Conservation (phyloP, 345 rosid genomes). For the Melaleuca quinquenervia region DNA sequence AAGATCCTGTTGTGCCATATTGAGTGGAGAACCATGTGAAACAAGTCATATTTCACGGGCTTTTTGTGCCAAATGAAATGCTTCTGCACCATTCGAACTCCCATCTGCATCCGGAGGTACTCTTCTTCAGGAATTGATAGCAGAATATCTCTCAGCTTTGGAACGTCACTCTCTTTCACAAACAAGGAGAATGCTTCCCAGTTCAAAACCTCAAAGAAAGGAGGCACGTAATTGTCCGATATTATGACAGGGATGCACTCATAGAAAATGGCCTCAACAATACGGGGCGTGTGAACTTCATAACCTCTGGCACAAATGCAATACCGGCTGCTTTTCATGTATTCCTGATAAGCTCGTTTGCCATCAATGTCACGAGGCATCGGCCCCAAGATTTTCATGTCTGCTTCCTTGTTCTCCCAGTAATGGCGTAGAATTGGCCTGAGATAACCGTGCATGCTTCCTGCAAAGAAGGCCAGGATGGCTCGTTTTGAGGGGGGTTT, state of each 20-base stretch:
- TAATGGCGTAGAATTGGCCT: slow-evolving; percentile 44
- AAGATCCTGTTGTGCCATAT: slow-evolving; percentile 65
- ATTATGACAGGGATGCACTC: slow-evolving; percentile 89
- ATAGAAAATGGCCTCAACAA: slow-evolving; percentile 61
- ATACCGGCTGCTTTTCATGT: slow-evolving; percentile 84
- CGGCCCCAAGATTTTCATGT: slow-evolving; percentile 77
- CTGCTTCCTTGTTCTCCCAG: slow-evolving; percentile 68
- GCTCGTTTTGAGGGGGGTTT: slow-evolving; percentile 45
- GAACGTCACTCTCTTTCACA: slow-evolving; percentile 62
- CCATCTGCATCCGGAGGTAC: slow-evolving; percentile 52
- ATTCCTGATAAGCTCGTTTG: slow-evolving; percentile 49
- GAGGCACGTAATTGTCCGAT: slow-evolving; percentile 85
- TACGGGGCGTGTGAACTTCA: slow-evolving; percentile 78
- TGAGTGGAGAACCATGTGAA: slow-evolving; percentile 81
- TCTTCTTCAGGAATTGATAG: slow-evolving; percentile 47
- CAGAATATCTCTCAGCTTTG: slow-evolving; percentile 58
- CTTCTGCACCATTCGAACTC: slow-evolving; percentile 55
- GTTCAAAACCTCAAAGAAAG: slow-evolving; percentile 68
- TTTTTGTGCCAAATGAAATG: slow-evolving; percentile 89
- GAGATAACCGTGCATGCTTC: slow-evolving; percentile 79
- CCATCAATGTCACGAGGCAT: slow-evolving; percentile 53
- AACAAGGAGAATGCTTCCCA: slow-evolving; percentile 79
- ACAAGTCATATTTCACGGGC: slow-evolving; percentile 62
- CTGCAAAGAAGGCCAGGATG: slow-evolving; percentile 81
- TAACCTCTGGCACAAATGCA: slow-evolving; percentile 90